A percentile compares a stretch with the other conserved stretches of the same genome.
Evolutionary conservation across 2,329 filamentous ascomycete genomes (phyloP).

Genomic region (Rasamsonia emersonii): DNA sequence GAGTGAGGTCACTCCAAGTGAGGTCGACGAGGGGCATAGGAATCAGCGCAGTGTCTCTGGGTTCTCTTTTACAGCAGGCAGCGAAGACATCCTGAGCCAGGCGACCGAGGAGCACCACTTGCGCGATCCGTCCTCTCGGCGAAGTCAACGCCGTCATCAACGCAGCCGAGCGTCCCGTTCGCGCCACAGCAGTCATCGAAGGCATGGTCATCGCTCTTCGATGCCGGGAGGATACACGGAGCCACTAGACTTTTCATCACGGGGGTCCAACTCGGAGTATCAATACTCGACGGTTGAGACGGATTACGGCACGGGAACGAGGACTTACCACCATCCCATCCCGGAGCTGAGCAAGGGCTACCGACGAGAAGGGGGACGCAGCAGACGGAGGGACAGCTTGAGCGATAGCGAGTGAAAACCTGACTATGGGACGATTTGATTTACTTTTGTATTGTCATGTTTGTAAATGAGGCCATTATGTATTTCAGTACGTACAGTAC

Average conservation of each 20-base stretch:
- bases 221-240: constrained; percentile 35
- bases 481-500: no score
- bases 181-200: constrained; percentile 18
- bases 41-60: constrained; percentile 23
- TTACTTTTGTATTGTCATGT: no score
- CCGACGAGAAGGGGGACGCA: constrained; percentile 28
- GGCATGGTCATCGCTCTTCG: constrained; percentile 23
- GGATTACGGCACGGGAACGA: constrained; percentile 41
- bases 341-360: constrained; percentile 43
- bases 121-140: constrained; percentile 4
- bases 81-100: constrained; percentile 34
- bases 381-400: constrained; percentile 43
- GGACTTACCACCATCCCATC: constrained; percentile 50
- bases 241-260: constrained; percentile 35
- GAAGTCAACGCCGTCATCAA: constrained; percentile 3
- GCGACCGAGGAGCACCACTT: constrained; percentile 28
- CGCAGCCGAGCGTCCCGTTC: constrained; percentile 4
- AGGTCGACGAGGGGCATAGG: constrained; percentile 8
- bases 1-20: constrained; percentile 30
- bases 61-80: constrained; percentile 44
- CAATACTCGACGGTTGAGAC: constrained; percentile 33
- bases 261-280: constrained; percentile 29
- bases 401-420: constrained; percentile 50
- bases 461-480: no score
- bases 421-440: no score